Conservation (phyloP, 2,329 filamentous ascomycete genomes). For the Exserohilum rostratum region DNA sequence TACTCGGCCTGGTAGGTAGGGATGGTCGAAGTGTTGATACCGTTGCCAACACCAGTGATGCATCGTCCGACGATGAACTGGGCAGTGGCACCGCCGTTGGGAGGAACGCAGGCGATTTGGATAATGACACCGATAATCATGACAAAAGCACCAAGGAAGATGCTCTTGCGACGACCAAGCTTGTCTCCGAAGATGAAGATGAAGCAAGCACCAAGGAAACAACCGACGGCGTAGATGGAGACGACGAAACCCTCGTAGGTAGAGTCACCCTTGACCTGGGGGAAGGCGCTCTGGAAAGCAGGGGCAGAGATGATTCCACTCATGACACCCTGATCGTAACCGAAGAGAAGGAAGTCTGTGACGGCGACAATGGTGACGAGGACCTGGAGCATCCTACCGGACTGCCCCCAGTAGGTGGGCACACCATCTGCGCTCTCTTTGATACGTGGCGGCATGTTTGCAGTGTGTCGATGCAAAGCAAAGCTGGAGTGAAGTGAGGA, state of each 20-base stretch:
- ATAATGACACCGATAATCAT: constrained; percentile 53
- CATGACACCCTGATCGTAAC: constrained; percentile 55
- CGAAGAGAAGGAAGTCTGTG: constrained; percentile 56
- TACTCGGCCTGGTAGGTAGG: constrained; percentile 60
- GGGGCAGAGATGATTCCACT: constrained; percentile 50
- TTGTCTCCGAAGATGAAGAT: constrained; percentile 48
- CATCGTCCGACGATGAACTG: constrained; percentile 60
- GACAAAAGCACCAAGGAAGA: constrained; percentile 49
- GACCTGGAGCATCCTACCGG: constrained; percentile 38
- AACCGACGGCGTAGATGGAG: constrained; percentile 60
- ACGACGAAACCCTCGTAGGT: constrained; percentile 55
- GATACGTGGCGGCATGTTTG: constrained; percentile 33
- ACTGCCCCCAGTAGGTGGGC: constrained; percentile 40
- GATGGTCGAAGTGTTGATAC: constrained; percentile 61
- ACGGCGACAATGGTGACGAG: constrained; percentile 52
- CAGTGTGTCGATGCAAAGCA: constrained; percentile 20
- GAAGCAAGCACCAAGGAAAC: constrained; percentile 50
- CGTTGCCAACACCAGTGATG: constrained; percentile 60
- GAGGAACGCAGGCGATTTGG: constrained; percentile 41
- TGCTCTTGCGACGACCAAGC: constrained; percentile 51
- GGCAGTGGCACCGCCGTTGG: constrained; percentile 43
- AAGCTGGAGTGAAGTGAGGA: constrained; percentile 30
- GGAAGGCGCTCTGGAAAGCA: constrained; percentile 45
- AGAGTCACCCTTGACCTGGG: constrained; percentile 45
- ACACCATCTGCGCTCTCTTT: constrained; percentile 32